Evolutionary conservation across 768 basidiomycete genomes (phyloP), one percentile per base, ranked within the genome.

Genomic region (Agrocybe chaxingu): DNA sequence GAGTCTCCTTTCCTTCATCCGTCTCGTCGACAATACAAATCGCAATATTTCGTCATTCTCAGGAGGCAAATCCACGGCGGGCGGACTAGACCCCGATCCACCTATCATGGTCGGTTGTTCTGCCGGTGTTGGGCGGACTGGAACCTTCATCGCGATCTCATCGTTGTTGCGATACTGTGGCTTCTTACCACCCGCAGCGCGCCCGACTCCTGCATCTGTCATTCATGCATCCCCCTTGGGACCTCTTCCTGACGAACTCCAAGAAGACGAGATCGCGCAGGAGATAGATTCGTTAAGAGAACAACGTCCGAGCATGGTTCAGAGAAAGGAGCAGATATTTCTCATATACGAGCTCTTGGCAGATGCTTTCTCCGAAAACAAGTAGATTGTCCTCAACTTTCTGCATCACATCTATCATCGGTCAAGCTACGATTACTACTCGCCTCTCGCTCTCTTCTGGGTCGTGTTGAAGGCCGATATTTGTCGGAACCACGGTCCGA

Each of bases 101-200:
- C 90, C 90, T 0, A 78, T 89, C 54, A 79, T 94, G 58, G 78
- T 90, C 30, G 82, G 88, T 54, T 95, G 92, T 62, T 92, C 90
- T 24, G 92, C 93, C 1, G 92, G 92, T 3, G 76, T 94, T 51
- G 92, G 92, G 3, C 79, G 92, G 33, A 92, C 92, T 3, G 92
- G 92, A 12, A 80, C 91, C 5, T 92, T 92, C 68, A 88, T 95
- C 61, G 82, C 88, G 0, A 62, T 92, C 36, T 82, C 82, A 7
- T 93, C 91, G 9, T 71, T 94, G 34, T 73, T 93, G n/a, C 87
- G 90, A 29, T 65, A 73, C 31, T 66, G 80, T 53, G 75, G 71
- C 30, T 70, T 84, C 48, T 71, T 80, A 18, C 66, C 66, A n/a
- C 60, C 70, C 7, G 55, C 75, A 16, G 50, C 60, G 49, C 62